phyloP scores from a whole-genome alignment of 192 early-diverging fungal genomes.

The Glomus cerebriforme region DNA sequence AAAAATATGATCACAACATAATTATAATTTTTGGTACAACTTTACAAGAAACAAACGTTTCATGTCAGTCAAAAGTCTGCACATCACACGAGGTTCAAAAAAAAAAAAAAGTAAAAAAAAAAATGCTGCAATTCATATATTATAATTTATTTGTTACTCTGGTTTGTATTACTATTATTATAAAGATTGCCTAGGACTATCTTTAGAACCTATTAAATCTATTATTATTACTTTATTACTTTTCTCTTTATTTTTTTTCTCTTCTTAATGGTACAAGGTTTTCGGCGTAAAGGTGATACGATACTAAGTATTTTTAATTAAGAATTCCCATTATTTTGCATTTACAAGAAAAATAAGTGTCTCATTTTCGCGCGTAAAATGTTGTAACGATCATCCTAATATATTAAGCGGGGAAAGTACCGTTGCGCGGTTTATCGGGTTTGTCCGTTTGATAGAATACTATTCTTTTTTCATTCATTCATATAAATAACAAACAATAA shows the following conservation, averaged over 20 bases:
- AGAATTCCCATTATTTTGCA: not conserved
- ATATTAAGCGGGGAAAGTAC: not conserved
- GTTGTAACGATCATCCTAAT: not conserved
- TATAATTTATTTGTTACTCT: not conserved
- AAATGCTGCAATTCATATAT: not conserved
- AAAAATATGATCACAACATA: not conserved
- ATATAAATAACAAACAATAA: not conserved
- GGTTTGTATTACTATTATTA: not conserved
- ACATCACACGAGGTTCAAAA: not conserved
- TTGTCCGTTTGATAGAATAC: not conserved
- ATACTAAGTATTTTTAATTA: too few species aligned
- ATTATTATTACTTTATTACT: too few species aligned
- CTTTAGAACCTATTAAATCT: not conserved
- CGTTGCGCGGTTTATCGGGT: not conserved
- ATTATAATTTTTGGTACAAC: not conserved
- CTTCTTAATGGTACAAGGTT: too few species aligned
- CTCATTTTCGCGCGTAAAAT: not conserved
- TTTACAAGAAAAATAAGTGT: not conserved
- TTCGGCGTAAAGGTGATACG: too few species aligned
- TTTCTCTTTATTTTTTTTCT: too few species aligned
- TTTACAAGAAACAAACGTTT: not conserved
- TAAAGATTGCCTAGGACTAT: not conserved
- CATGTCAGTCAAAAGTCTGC: not conserved
- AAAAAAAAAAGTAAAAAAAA: too few species aligned
- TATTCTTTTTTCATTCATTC: not conserved